Percentiles rank a stretch among this genome's conserved stretches.
Evolutionary conservation across 441 rosid species (phyloP).

Genomic region (Pelargonium fulgidum): DNA sequence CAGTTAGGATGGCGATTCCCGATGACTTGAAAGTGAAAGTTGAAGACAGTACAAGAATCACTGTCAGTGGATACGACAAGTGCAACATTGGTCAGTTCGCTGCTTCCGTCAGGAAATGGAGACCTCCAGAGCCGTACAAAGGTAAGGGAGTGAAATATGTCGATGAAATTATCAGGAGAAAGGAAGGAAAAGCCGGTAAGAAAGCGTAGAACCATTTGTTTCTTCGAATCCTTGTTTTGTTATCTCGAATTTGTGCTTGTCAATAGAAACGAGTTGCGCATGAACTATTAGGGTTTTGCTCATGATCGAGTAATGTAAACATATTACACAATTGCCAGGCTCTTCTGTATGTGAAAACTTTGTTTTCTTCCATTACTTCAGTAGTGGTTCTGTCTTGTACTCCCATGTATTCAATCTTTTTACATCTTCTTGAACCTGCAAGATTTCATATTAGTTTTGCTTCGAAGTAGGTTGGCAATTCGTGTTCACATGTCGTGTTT

Average conservation of each 20-base stretch:
- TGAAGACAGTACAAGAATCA: constrained; percentile 72
- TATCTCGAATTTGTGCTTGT: background rate
- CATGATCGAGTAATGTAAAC: background rate
- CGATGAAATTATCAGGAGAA: constrained; percentile 59
- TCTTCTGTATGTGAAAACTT: background rate
- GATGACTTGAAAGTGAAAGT: constrained; percentile 62
- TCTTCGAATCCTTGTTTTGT: background rate
- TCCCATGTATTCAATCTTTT: too few relatives aligned
- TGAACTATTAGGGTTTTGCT: background rate
- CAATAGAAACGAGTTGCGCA: constrained; percentile 3
- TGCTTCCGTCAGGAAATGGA: constrained; percentile 81
- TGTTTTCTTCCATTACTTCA: background rate
- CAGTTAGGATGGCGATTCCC: constrained; percentile 76
- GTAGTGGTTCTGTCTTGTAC: background rate
- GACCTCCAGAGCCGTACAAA: constrained; percentile 93
- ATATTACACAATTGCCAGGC: constrained; percentile 2
- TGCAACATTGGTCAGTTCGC: constrained; percentile 73
- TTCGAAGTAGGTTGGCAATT: too few relatives aligned
- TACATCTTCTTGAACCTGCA: too few relatives aligned
- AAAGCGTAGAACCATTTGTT: constrained; percentile 43
- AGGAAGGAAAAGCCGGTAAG: constrained; percentile 91
- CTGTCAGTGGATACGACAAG: constrained; percentile 63
- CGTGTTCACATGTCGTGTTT: too few relatives aligned
- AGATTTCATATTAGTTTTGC: too few relatives aligned
- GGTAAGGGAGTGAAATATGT: constrained; percentile 90